Evolutionary conservation across 495 filamentous ascomycete species (phyloP).

Genomic region (Pseudevernia furfuracea): DNA sequence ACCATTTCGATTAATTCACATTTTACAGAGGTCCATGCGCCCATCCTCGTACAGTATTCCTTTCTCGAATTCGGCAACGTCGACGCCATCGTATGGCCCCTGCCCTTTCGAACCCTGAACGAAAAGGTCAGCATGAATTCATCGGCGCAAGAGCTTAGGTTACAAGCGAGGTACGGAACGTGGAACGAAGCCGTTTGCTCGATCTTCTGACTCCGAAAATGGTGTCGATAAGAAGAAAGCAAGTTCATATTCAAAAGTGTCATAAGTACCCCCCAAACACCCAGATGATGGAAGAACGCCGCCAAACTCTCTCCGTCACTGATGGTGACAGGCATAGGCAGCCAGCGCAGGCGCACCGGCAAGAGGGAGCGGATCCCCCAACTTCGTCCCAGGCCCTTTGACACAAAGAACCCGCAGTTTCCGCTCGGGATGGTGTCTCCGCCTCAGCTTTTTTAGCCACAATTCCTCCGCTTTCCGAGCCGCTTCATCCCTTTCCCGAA

Average conservation of each 20-base stretch:
- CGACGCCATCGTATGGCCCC: slow-evolving; percentile 12
- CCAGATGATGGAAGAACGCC: slow-evolving; percentile 9
- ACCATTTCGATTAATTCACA: background rate
- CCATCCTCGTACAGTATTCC: slow-evolving; percentile 20
- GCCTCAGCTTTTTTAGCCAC: background rate
- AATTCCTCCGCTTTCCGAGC: background rate
- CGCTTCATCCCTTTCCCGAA: slow-evolving; percentile 1
- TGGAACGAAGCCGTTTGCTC: background rate
- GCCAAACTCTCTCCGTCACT: slow-evolving; percentile 11
- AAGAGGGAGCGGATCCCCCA: slow-evolving; percentile 6
- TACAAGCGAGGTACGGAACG: background rate
- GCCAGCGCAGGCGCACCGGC: background rate
- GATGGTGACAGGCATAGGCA: slow-evolving; percentile 12
- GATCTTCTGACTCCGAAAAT: background rate
- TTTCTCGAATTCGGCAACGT: slow-evolving; percentile 15
- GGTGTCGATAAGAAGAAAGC: background rate
- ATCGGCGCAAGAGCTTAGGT: background rate
- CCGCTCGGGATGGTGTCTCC: background rate
- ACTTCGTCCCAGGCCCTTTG: slow-evolving; percentile 12
- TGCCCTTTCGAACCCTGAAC: background rate
- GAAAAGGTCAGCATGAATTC: background rate
- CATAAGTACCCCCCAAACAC: background rate
- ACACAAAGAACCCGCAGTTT: background rate
- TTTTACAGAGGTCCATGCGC: slow-evolving; percentile 21
- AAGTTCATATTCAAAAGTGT: background rate